Percentiles rank a stretch among this genome's conserved stretches.
These are phyloP conservation scores for Mycena haematopus DNA, from an alignment of 768 basidiomycete species.

Conservation along the genomic window DNA sequence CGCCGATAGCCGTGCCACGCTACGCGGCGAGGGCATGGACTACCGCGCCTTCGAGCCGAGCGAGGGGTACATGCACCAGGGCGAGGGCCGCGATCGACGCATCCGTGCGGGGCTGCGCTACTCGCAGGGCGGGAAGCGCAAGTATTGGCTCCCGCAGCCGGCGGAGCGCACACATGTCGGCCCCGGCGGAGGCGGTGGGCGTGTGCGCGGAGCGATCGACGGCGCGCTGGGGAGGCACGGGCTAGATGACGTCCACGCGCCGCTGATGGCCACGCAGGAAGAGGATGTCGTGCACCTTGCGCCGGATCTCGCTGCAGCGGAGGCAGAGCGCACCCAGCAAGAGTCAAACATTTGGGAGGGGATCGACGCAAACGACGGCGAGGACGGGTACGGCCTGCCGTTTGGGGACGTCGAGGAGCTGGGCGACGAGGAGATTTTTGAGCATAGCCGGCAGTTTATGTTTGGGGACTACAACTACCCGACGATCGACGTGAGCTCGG, in stretches of 20 bases:
- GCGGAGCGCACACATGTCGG: slow-evolving; percentile 45
- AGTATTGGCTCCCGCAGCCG: slow-evolving; percentile 94
- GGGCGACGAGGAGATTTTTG: slow-evolving; percentile 78
- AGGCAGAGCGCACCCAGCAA: slow-evolving; percentile 34
- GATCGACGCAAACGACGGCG: slow-evolving; percentile 22
- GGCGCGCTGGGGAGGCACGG: slow-evolving; percentile 50
- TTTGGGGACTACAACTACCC: slow-evolving; percentile 95
- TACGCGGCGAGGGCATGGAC: slow-evolving; percentile 89
- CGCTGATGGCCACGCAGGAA: slow-evolving; percentile 69
- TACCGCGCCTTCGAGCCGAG: slow-evolving; percentile 97
- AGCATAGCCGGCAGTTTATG: slow-evolving; percentile 75
- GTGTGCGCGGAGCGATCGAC: slow-evolving; percentile 49
- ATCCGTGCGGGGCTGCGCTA: slow-evolving; percentile 94
- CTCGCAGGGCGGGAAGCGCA: slow-evolving; percentile 84
- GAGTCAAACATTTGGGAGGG: slow-evolving; percentile 49
- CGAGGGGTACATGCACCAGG: slow-evolving; percentile 92
- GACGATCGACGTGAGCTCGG: slow-evolving; percentile 85
- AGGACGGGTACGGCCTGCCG: slow-evolving; percentile 62
- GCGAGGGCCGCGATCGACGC: slow-evolving; percentile 81
- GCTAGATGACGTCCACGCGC: slow-evolving; percentile 72
- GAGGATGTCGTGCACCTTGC: slow-evolving; percentile 70
- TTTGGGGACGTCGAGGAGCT: slow-evolving; percentile 70
- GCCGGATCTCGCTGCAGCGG: slow-evolving; percentile 54
- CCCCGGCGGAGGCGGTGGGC: slow-evolving; percentile 47
- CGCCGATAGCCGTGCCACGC: slow-evolving; percentile 82